A percentile compares a stretch with the other conserved stretches of the same genome.
phyloP scores from a whole-genome alignment of 2,329 filamentous ascomycete species.

The Sarocladiaceae sp. region DNA sequence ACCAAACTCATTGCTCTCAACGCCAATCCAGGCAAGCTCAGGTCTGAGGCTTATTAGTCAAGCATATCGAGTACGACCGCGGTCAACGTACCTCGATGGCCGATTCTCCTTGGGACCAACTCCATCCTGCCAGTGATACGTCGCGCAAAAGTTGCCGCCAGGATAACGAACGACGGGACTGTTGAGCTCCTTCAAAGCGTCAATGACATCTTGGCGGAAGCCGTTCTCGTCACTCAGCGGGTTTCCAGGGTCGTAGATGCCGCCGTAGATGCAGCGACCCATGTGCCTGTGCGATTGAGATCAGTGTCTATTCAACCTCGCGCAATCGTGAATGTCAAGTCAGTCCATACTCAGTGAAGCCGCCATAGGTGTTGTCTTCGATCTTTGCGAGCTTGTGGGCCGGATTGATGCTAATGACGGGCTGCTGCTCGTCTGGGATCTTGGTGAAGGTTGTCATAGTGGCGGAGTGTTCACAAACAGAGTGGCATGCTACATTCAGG shows the following conservation, averaged over 20 bases:
- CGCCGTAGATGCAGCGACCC: conserved; percentile 83
- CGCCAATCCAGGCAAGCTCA: conserved; percentile 73
- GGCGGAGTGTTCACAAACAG: not conserved
- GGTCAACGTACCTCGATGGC: conserved; percentile 34
- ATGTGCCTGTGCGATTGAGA: conserved; percentile 58
- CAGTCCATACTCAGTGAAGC: conserved; percentile 67
- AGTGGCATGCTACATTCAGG: not conserved
- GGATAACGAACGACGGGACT: conserved; percentile 75
- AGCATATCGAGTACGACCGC: not conserved
- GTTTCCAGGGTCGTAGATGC: conserved; percentile 74
- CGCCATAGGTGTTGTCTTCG: conserved; percentile 74
- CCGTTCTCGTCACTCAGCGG: conserved; percentile 66
- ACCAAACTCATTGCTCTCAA: conserved; percentile 72
- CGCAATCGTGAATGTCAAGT: not conserved
- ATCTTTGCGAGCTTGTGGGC: conserved; percentile 63
- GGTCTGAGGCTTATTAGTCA: conserved; percentile 37
- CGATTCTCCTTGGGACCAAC: conserved; percentile 67
- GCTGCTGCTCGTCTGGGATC: conserved; percentile 52
- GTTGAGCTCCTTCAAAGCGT: conserved; percentile 65
- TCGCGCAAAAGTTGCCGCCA: conserved; percentile 78
- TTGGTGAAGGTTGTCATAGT: conserved; percentile 69
- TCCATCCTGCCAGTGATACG: conserved; percentile 80
- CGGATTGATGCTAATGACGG: conserved; percentile 61
- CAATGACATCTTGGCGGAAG: conserved; percentile 73
- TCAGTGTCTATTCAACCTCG: conserved; percentile 3